Conservation (phyloP, 2,329 filamentous ascomycete species). For the Chalaropsis ovoidea region DNA sequence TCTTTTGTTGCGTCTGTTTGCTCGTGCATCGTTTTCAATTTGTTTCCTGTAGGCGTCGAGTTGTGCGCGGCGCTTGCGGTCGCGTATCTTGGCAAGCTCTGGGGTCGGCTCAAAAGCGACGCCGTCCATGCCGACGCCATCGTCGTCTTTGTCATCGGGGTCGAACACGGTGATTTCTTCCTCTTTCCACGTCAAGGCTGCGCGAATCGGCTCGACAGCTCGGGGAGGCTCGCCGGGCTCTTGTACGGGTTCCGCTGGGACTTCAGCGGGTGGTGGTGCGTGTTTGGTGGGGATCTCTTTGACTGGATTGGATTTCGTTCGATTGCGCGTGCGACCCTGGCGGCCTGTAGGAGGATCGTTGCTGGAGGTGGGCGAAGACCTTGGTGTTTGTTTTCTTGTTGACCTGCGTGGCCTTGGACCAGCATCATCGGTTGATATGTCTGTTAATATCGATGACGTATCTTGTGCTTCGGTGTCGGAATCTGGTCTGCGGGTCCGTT, state of each 20-base stretch:
- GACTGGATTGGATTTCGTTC: background rate
- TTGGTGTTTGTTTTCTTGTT: conserved; percentile 3
- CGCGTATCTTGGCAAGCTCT: conserved; percentile 48
- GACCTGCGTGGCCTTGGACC: conserved; percentile 18
- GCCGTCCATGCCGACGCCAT: conserved; percentile 57
- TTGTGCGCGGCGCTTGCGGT: conserved; percentile 49
- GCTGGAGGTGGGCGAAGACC: background rate
- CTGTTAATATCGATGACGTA: background rate
- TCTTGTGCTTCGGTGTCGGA: conserved; percentile 1
- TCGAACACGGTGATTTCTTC: conserved; percentile 59
- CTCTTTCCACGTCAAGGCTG: conserved; percentile 56
- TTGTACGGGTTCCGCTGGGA: background rate
- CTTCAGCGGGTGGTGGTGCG: background rate
- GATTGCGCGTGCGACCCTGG: conserved; percentile 15
- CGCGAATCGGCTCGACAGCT: conserved; percentile 45
- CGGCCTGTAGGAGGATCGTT: background rate
- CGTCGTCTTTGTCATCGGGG: conserved; percentile 54
- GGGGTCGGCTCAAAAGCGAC: conserved; percentile 57
- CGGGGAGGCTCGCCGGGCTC: conserved; percentile 24
- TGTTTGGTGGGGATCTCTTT: background rate
- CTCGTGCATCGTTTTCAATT: conserved; percentile 51
- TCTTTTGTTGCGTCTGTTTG: conserved; percentile 28
- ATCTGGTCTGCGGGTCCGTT: conserved; percentile 3
- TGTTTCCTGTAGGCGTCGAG: conserved; percentile 52
- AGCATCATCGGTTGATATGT: conserved; percentile 12